Base-by-base conservation (phyloP, 2,329 filamentous ascomycete species). In the Coleophoma crateriformis region DNA sequence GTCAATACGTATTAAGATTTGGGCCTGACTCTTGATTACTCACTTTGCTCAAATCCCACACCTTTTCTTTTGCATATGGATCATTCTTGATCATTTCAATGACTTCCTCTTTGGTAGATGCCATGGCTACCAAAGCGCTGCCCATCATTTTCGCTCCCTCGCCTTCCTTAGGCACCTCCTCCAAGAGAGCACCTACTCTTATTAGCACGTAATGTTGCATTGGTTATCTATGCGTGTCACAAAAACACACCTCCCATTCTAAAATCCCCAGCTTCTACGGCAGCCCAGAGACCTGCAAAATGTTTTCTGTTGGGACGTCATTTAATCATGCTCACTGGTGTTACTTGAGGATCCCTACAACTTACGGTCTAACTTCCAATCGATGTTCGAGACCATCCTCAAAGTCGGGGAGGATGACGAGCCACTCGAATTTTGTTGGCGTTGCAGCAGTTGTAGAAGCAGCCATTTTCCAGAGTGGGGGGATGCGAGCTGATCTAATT, bases 31-130 rank as follows among this genome's bases (percentile, higher is more conserved):
- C 17, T 20, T 8, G 6, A 38, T 41, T 7, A 41, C 50, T 27
- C 34, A 78, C 79, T 56, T 85, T 85, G 37, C 84, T 78, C 50
- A 85, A 60, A 71, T 95, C 88, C 89, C 89, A 95, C 7, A 94
- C 88, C 0, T 82, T 87, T 32, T 67, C 73, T 50, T 68, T 75
- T 8, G 75, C 72, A 67, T 95, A 95, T 7, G 89, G 71, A 68
- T 95, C 90, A 45, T 78, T 74, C 65, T 77, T 78, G 33, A 95
- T 62, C 47, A 77, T 63, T 58, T 84, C 76, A 33, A 83, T 64
- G 4, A 87, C 79, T 64, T 88, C 84, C 55, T 88, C 84, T 58
- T 77, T 80, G 12, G 76, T 82, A 55, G 80, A 77, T 7, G 86
- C 88, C 22, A 78, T 67, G 39, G 79, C 71, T 27, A 94, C 72